Evolutionary conservation across 2,329 filamentous ascomycete species (phyloP).

Genomic region (Fusarium sp.): DNA sequence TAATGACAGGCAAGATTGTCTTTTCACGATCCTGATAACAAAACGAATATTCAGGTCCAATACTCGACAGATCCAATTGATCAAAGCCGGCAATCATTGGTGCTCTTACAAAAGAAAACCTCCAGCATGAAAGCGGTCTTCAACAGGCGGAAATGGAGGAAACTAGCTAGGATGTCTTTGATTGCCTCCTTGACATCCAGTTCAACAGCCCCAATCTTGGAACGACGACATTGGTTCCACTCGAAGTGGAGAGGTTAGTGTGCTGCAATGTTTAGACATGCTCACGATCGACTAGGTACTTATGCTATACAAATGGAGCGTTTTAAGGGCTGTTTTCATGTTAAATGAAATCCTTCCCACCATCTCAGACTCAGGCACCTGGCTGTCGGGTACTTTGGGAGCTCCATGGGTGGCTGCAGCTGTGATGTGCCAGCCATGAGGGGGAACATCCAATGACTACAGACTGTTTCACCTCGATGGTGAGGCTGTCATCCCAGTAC

Average conservation of each 20-base stretch:
- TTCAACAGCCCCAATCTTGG: slow-evolving; percentile 40
- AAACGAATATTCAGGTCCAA: neutral
- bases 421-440: slow-evolving; percentile 7
- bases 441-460: slow-evolving; percentile 19
- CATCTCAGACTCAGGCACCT: slow-evolving; percentile 33
- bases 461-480: slow-evolving; percentile 26
- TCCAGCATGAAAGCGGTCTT: slow-evolving; percentile 10
- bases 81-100: slow-evolving; percentile 9
- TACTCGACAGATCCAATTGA: slow-evolving; percentile 2
- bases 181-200: slow-evolving; percentile 30
- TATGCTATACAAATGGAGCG: slow-evolving; percentile 36
- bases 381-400: slow-evolving; percentile 32
- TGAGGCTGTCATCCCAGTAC: slow-evolving; percentile 21
- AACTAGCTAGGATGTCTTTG: slow-evolving; percentile 28
- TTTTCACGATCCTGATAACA: slow-evolving; percentile 1
- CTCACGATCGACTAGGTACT: slow-evolving; percentile 33
- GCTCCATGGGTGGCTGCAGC: slow-evolving; percentile 24
- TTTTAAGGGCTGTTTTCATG: slow-evolving; percentile 25
- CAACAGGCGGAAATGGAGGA: slow-evolving; percentile 26
- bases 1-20: slow-evolving; percentile 1
- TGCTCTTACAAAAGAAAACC: slow-evolving; percentile 14
- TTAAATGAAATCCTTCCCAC: slow-evolving; percentile 35
- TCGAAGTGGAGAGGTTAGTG: slow-evolving; percentile 43
- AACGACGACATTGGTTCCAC: slow-evolving; percentile 43
- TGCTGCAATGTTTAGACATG: slow-evolving; percentile 42